Percentiles rank a stretch among this genome's conserved stretches.
Conservation (phyloP, 1,284 basidiomycete genomes). For the Trichosporon sp. region DNA sequence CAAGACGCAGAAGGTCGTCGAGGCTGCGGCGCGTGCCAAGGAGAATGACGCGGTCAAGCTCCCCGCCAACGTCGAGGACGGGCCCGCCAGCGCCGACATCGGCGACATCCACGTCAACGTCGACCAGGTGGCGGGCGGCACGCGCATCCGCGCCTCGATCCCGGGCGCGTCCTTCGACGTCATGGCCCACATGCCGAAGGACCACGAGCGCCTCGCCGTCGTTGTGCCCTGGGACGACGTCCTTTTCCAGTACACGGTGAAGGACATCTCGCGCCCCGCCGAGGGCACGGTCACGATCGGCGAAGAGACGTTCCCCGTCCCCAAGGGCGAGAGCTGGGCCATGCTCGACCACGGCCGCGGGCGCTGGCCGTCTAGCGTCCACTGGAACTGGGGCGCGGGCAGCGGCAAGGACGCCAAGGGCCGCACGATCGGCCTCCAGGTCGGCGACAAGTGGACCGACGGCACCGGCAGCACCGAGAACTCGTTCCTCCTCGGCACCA, state of each 20-base stretch:
- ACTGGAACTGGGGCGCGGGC: slow-evolving; percentile 20
- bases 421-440: slow-evolving; percentile 14
- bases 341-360: slow-evolving; percentile 19
- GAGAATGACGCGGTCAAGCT: slow-evolving; percentile 1
- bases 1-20: neutral
- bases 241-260: slow-evolving; percentile 21
- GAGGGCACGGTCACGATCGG: slow-evolving; percentile 6
- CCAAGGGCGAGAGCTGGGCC: slow-evolving; percentile 14
- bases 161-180: slow-evolving; percentile 12
- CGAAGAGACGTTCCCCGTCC: neutral
- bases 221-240: slow-evolving; percentile 17
- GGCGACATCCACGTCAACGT: slow-evolving; percentile 8
- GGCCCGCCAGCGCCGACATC: slow-evolving; percentile 3
- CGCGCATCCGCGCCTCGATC: slow-evolving; percentile 9
- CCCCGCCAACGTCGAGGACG: slow-evolving; percentile 7
- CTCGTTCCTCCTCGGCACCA: slow-evolving; percentile 7
- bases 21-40: neutral
- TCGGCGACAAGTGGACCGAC: slow-evolving; percentile 18
- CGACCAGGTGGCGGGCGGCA: slow-evolving; percentile 10
- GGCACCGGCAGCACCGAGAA: slow-evolving; percentile 20
- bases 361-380: slow-evolving; percentile 12
- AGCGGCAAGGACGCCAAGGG: slow-evolving; percentile 3
- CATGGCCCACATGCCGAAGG: slow-evolving; percentile 10
- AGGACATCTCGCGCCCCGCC: slow-evolving; percentile 16
- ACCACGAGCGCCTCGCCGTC: slow-evolving; percentile 19